phyloP scores from a whole-genome alignment of 2,329 filamentous ascomycete genomes.

The Scopulariopsis brevicaulis region DNA sequence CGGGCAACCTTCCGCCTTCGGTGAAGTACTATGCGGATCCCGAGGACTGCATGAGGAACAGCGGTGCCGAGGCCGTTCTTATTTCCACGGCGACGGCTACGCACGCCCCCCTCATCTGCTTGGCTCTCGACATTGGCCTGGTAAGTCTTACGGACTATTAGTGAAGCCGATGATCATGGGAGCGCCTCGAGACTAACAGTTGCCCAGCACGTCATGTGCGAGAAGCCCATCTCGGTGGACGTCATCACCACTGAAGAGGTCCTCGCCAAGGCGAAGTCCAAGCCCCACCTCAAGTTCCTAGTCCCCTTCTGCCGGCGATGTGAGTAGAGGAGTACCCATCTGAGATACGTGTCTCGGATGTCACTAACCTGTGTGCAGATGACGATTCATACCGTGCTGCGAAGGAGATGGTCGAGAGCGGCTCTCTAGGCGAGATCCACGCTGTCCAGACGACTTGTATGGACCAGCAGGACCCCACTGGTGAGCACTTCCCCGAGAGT shows the following conservation, averaged over 20 bases:
- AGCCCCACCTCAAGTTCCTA: slow-evolving; percentile 11
- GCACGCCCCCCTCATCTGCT: slow-evolving; percentile 14
- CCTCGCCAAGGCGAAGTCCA: slow-evolving; percentile 8
- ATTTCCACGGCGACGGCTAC: slow-evolving; percentile 18
- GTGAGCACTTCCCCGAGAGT: slow-evolving; percentile 3
- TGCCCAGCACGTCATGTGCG: slow-evolving; percentile 13
- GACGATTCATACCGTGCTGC: slow-evolving; percentile 10
- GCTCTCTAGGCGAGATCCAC: slow-evolving; percentile 11
- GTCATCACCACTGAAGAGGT: slow-evolving; percentile 10
- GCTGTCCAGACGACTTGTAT: slow-evolving; percentile 12
- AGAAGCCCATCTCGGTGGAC: slow-evolving; percentile 12
- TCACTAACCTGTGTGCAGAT: slow-evolving; percentile 2
- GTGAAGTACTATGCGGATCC: slow-evolving; percentile 14
- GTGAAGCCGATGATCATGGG: not conserved
- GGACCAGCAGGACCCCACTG: slow-evolving; percentile 11
- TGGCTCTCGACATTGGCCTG: slow-evolving; percentile 11
- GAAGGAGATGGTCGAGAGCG: slow-evolving; percentile 9
- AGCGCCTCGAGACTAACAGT: not conserved
- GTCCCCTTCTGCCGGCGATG: slow-evolving; percentile 10
- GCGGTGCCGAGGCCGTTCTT: slow-evolving; percentile 15
- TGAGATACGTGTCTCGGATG: not conserved
- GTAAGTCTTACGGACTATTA: not conserved
- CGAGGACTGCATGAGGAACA: slow-evolving; percentile 15
- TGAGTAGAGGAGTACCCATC: slow-evolving; percentile 1
- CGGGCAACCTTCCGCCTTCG: slow-evolving; percentile 15